Conservation (phyloP, 495 filamentous ascomycete genomes). For the Xylaria curta region DNA sequence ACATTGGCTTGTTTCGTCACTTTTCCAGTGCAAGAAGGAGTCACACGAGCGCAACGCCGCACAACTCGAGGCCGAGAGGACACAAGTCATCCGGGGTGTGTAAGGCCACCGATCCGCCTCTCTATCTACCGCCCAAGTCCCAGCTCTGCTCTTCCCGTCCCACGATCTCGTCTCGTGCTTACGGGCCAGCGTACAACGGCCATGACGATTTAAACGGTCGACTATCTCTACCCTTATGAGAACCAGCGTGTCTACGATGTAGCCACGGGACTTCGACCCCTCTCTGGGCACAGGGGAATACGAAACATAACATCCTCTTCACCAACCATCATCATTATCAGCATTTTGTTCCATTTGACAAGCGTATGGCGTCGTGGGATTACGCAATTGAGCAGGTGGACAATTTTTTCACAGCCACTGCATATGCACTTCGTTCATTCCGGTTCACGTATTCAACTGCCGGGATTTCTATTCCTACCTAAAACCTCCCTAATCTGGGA, state of each 20-base stretch:
- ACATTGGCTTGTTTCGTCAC: slow-evolving; percentile 34
- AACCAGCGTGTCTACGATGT: neutral
- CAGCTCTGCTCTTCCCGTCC: neutral
- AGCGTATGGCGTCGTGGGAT: slow-evolving; percentile 29
- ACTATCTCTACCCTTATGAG: neutral
- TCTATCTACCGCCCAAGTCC: neutral
- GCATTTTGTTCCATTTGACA: slow-evolving; percentile 19
- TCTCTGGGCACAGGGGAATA: neutral
- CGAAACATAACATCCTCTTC: neutral
- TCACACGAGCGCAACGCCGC: slow-evolving; percentile 89
- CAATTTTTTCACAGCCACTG: slow-evolving; percentile 16
- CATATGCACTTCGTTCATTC: neutral
- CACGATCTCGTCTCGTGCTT: neutral
- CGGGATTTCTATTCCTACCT: neutral
- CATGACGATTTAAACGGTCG: neutral
- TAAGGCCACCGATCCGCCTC: slow-evolving; percentile 31
- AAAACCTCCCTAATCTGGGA: neutral
- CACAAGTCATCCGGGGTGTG: slow-evolving; percentile 61
- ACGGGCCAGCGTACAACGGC: neutral
- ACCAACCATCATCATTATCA: slow-evolving; percentile 4
- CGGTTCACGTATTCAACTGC: neutral
- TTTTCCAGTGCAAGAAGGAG: slow-evolving; percentile 83
- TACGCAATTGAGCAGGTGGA: slow-evolving; percentile 6
- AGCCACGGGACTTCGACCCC: neutral
- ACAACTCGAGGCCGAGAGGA: slow-evolving; percentile 89